Evolutionary conservation across 73 alveolate genomes (phyloP).

Genomic region (Tetrahymena malaccensis): DNA sequence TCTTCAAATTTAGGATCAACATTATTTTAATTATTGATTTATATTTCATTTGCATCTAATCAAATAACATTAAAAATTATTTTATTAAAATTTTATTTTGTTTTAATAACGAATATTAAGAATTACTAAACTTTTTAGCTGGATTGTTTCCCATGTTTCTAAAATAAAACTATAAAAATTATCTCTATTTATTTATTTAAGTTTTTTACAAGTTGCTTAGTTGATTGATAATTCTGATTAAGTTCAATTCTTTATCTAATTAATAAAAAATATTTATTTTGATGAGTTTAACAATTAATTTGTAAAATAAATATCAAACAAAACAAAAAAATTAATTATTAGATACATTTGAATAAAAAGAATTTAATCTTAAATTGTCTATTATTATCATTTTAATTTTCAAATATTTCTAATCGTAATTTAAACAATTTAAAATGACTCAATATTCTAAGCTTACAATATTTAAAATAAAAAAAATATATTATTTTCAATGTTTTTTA

Average conservation of each 20-base stretch:
- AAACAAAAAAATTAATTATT: no score
- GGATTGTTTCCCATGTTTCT: neutral
- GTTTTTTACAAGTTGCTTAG: neutral
- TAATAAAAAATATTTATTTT: no score
- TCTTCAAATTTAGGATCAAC: slow-evolving; percentile 9
- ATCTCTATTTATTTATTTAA: no score
- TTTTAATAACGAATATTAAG: neutral
- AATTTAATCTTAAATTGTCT: neutral
- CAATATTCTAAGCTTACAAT: neutral
- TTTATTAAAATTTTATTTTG: neutral
- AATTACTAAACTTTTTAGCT: neutral
- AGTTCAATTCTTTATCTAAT: neutral
- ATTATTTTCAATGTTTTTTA: no score
- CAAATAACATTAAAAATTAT: neutral
- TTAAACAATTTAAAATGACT: no score
- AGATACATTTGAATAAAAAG: neutral
- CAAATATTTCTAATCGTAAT: neutral
- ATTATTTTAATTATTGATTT: neutral
- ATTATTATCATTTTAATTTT: no score
- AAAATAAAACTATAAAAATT: neutral
- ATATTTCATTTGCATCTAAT: neutral
- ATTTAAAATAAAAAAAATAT: no score
- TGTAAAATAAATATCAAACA: no score
- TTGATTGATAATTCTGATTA: neutral
- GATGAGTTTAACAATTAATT: neutral